Evolutionary conservation across 805 yeast genomes (phyloP).

Genomic region (Metschnikowia amazonensis): DNA sequence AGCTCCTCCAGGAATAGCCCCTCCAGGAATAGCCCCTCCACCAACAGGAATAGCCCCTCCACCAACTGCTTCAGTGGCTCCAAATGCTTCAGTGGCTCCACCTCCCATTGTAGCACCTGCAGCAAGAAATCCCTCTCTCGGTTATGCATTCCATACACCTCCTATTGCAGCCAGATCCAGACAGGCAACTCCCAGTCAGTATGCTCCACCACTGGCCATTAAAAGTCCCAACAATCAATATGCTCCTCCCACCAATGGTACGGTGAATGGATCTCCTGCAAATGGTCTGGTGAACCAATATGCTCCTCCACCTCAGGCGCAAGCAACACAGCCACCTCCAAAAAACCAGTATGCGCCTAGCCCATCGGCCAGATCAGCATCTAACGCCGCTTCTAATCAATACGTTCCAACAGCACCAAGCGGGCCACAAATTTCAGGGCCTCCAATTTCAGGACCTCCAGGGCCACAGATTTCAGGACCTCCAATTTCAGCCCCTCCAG

Average conservation of each 20-base stretch:
- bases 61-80: too few species aligned
- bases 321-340: not conserved
- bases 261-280: constrained; percentile 18
- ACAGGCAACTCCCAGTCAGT: constrained; percentile 7
- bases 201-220: constrained; percentile 3
- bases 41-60: not conserved
- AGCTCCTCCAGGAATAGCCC: not conserved
- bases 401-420: not conserved
- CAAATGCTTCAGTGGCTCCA: too few species aligned
- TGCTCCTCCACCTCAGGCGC: constrained; percentile 19
- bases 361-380: not conserved
- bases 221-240: not conserved
- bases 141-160: not conserved
- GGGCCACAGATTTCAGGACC: too few species aligned
- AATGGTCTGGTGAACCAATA: constrained; percentile 32
- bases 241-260: constrained; percentile 2
- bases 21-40: not conserved
- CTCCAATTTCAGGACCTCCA: constrained; percentile 5
- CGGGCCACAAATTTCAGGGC: not conserved
- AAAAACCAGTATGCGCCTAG: constrained; percentile 35
- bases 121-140: not conserved
- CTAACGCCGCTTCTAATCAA: not conserved
- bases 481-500: constrained; percentile 23
- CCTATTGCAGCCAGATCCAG: not conserved
- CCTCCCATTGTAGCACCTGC: not conserved